phyloP scores from a whole-genome alignment of 176 grass and related monocot genomes.

The Phragmites australis region DNA sequence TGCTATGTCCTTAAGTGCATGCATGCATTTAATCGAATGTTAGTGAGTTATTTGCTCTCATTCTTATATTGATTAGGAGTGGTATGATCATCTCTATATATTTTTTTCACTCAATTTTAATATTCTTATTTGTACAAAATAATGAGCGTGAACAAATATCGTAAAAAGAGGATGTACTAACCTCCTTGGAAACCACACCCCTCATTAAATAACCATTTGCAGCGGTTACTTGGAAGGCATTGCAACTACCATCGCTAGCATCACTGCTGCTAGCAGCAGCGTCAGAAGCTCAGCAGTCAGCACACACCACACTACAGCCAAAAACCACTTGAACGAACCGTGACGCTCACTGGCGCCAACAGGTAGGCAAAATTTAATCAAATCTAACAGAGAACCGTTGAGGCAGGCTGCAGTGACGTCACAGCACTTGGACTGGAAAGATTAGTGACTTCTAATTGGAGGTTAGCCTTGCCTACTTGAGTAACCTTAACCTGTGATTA shows the following conservation, averaged over 20 bases:
- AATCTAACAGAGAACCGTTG: constrained; percentile 15
- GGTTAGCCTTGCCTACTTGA: background rate
- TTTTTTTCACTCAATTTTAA: no score
- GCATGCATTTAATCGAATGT: no score
- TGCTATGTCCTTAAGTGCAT: no score
- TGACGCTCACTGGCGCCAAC: constrained; percentile 41
- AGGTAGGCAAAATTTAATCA: constrained; percentile 27
- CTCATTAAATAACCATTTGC: constrained; percentile 18
- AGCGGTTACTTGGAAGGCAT: constrained; percentile 33
- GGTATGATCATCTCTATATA: no score
- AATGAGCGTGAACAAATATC: no score
- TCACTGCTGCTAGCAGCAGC: background rate
- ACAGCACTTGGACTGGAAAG: background rate
- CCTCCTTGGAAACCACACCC: background rate
- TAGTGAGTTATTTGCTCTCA: no score
- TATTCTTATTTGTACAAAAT: no score
- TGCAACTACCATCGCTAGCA: background rate
- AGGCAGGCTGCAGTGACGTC: constrained; percentile 1
- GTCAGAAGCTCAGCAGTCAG: background rate
- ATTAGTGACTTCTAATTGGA: background rate
- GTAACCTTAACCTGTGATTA: constrained; percentile 27
- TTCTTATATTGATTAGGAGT: no score
- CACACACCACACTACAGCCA: background rate
- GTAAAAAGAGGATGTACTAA: no score
- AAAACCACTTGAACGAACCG: constrained; percentile 17